Evolutionary conservation across 495 filamentous ascomycete genomes (phyloP), one percentile per base, ranked within the genome.

Genomic region (Daldinia vernicosa): DNA sequence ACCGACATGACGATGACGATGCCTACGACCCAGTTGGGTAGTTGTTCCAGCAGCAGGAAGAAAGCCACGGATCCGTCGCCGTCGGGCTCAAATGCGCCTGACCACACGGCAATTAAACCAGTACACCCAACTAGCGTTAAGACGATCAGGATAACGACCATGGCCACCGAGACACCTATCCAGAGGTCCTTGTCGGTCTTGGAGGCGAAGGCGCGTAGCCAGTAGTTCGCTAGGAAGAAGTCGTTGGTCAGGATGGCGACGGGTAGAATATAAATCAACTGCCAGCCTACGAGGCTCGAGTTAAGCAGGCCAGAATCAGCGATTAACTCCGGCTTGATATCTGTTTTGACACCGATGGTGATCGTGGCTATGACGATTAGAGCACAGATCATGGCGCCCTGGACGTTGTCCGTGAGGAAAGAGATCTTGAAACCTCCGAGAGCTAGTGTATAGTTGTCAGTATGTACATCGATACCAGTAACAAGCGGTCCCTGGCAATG

Each of bases 131-230:
- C 88, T 7, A 93, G 81, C 2, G 86, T 85, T 8, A 93, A 77
- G 72, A 93, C 87, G 57, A 88, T 75, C 39, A 90, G 83, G 35
- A 90, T 84, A 54, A 80, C 85, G 7, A 88, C 76, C 12, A 86
- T 84, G 19, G 91, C 91, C 17, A 91, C 79, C n/a, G 82, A 82
- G 33, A 90, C 83, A 11, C 91, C 91, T 59, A 92, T 82, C 81
- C 85, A 87, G n/a, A 93, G 85, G 69, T 93, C 91, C 63, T 82
- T 88, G 80, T 93, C 91, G 0, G 90, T 90, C 72, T 88, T 90
- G 63, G 90, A 89, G 22, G 91, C 89, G 75, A 93, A 93, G n/a
- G 91, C 91, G 54, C 91, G 89, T 72, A 93, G 87, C 91, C 91
- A 93, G 80, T 91, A 92, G 66, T 86, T 86, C 56, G 90, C 91